These are phyloP conservation scores for Macaranga tanarius DNA, from an alignment of 441 rosid genomes.

Conservation along the genomic window DNA sequence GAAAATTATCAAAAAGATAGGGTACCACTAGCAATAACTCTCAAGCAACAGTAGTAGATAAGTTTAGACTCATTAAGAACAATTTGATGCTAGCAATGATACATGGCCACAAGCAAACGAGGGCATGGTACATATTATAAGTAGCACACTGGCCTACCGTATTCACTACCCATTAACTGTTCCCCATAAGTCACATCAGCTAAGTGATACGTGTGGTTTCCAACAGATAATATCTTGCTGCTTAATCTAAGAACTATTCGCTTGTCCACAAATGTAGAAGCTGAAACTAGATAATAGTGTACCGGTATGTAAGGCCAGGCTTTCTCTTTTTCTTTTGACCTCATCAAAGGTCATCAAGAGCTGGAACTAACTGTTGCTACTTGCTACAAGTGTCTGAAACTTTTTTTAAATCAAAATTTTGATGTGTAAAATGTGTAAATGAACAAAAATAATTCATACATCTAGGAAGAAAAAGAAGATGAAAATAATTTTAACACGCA, in stretches of 20 bases:
- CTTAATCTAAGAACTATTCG: not conserved
- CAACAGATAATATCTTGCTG: not conserved
- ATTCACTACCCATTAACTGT: not conserved
- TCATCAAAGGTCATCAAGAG: too few relatives aligned
- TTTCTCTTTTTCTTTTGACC: too few relatives aligned
- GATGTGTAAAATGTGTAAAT: too few relatives aligned
- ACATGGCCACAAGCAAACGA: conserved; percentile 27
- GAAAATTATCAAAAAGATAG: not conserved
- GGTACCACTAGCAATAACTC: not conserved
- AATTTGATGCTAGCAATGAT: conserved; percentile 13
- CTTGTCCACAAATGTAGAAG: not conserved
- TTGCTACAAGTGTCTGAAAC: too few relatives aligned
- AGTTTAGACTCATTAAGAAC: conserved; percentile 25
- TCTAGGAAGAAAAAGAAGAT: too few relatives aligned
- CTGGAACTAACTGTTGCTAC: too few relatives aligned
- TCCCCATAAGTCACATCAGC: not conserved
- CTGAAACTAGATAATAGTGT: not conserved
- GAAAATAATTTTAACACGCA: too few relatives aligned
- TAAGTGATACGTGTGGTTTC: not conserved
- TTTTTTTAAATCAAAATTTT: too few relatives aligned
- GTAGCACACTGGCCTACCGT: conserved; percentile 23
- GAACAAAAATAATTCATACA: too few relatives aligned
- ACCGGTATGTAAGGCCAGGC: not conserved
- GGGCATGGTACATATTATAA: conserved; percentile 11
- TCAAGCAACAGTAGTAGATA: conserved; percentile 17